These are phyloP conservation scores for Suhomyces pyralidae DNA, from an alignment of 805 yeast genomes.

Conservation along the genomic window DNA sequence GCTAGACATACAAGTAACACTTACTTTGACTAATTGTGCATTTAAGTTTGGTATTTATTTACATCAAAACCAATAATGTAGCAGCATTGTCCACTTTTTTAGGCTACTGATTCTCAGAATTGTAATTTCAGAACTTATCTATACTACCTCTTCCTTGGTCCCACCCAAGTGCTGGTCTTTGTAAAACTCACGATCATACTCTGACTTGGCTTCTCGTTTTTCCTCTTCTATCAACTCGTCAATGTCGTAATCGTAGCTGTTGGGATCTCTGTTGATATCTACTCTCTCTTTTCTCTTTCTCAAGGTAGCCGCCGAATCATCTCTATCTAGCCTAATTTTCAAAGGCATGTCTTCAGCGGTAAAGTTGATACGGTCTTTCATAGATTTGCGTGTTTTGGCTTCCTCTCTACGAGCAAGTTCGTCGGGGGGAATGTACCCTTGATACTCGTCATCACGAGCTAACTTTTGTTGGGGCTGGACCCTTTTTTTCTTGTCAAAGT, in stretches of 20 bases:
- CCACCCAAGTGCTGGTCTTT: constrained; percentile 18
- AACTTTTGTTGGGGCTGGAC: neutral
- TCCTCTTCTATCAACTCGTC: constrained; percentile 43
- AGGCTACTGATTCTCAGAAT: too few relatives aligned
- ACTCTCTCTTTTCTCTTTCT: constrained; percentile 32
- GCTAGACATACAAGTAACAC: neutral
- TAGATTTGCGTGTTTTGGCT: constrained; percentile 5
- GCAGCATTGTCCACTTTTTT: too few relatives aligned
- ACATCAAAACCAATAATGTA: neutral
- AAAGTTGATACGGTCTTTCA: constrained; percentile 28
- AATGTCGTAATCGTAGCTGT: constrained; percentile 42
- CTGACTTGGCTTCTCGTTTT: constrained; percentile 18
- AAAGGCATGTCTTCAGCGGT: constrained; percentile 39
- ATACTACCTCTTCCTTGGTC: constrained; percentile 26
- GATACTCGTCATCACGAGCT: constrained; percentile 8
- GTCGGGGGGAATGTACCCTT: constrained; percentile 43
- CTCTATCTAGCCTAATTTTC: constrained; percentile 28
- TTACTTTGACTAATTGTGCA: too few relatives aligned
- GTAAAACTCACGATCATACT: constrained; percentile 18
- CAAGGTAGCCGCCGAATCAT: constrained; percentile 10
- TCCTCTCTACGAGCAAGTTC: constrained; percentile 15
- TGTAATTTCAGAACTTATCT: too few relatives aligned
- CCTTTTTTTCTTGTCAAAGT: constrained; percentile 14
- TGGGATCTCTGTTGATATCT: constrained; percentile 37
- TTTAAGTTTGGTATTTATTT: neutral